A percentile compares a stretch with the other conserved stretches of the same genome.
Conservation (phyloP, 108 stramenopile species). For the Conticribra guillardii region DNA sequence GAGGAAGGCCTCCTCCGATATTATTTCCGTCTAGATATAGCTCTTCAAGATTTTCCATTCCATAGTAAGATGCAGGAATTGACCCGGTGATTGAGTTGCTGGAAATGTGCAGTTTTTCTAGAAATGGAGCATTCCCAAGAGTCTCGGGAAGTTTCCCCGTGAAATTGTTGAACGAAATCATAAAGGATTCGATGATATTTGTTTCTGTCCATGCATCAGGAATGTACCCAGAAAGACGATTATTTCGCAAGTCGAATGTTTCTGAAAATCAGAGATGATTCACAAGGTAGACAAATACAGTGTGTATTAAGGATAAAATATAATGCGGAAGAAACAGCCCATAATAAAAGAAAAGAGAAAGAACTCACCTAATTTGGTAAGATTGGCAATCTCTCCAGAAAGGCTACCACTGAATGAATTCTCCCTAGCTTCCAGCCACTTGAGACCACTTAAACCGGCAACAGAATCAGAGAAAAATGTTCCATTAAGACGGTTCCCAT, state of each 20-base stretch:
- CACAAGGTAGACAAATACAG: background rate
- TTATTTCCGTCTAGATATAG: conserved; percentile 20
- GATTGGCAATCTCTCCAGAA: background rate
- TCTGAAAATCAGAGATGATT: background rate
- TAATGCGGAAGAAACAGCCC: background rate
- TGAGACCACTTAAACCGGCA: background rate
- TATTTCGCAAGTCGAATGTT: background rate
- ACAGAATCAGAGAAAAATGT: background rate
- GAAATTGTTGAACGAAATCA: background rate
- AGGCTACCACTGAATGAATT: conserved; percentile 6
- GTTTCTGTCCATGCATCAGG: conserved; percentile 5
- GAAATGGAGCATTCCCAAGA: background rate
- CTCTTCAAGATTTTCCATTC: conserved; percentile 13
- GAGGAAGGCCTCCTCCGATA: conserved; percentile 13
- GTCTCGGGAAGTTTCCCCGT: conserved; percentile 2
- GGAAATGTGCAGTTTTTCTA: conserved; percentile 1
- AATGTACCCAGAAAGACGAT: background rate
- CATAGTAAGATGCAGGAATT: conserved; percentile 19
- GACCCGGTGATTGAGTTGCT: conserved; percentile 3
- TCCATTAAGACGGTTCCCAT: conserved; percentile 5
- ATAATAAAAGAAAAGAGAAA: background rate
- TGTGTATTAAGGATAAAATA: background rate
- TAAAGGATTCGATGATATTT: background rate
- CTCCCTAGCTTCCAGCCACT: conserved; percentile 14
- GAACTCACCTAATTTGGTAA: background rate